Evolutionary conservation across 805 yeast species (phyloP).

Genomic region (Myxozyma lipomycoides): DNA sequence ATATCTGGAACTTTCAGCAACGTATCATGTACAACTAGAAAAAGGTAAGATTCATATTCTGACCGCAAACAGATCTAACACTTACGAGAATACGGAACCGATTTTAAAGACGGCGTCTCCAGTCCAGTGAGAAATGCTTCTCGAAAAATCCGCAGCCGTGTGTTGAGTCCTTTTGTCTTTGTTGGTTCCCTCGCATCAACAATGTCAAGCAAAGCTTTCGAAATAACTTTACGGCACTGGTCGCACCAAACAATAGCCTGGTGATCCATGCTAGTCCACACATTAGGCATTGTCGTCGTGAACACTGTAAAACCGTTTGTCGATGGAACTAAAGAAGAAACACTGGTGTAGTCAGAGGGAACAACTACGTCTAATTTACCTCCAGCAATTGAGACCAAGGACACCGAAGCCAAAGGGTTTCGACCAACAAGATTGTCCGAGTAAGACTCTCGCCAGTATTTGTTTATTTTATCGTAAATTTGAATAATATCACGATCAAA

Average conservation of each 20-base stretch:
- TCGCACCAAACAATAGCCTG: slow-evolving; percentile 96
- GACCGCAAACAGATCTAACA: neutral
- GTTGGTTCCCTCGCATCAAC: slow-evolving; percentile 47
- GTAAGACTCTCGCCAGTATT: slow-evolving; percentile 72
- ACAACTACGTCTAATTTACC: slow-evolving; percentile 73
- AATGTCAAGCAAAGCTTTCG: slow-evolving; percentile 55
- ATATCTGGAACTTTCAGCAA: slow-evolving; percentile 21
- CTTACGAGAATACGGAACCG: slow-evolving; percentile 14
- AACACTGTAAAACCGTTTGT: slow-evolving; percentile 76
- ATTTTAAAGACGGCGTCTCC: slow-evolving; percentile 18
- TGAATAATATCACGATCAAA: slow-evolving; percentile 83
- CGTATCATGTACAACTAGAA: slow-evolving; percentile 28
- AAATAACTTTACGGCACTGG: slow-evolving; percentile 66
- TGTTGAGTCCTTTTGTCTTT: slow-evolving; percentile 48
- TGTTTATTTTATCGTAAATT: slow-evolving; percentile 68
- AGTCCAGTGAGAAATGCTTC: slow-evolving; percentile 38
- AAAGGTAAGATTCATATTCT: neutral
- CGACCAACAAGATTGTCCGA: slow-evolving; percentile 41
- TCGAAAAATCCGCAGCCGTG: slow-evolving; percentile 59
- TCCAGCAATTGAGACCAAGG: slow-evolving; percentile 84
- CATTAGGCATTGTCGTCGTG: slow-evolving; percentile 81
- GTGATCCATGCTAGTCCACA: slow-evolving; percentile 94
- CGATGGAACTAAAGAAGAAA: slow-evolving; percentile 66
- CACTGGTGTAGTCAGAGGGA: slow-evolving; percentile 85
- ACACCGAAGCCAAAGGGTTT: slow-evolving; percentile 51